phyloP scores from a whole-genome alignment of 306 rosid genomes.

The Sesbania bispinosa region DNA sequence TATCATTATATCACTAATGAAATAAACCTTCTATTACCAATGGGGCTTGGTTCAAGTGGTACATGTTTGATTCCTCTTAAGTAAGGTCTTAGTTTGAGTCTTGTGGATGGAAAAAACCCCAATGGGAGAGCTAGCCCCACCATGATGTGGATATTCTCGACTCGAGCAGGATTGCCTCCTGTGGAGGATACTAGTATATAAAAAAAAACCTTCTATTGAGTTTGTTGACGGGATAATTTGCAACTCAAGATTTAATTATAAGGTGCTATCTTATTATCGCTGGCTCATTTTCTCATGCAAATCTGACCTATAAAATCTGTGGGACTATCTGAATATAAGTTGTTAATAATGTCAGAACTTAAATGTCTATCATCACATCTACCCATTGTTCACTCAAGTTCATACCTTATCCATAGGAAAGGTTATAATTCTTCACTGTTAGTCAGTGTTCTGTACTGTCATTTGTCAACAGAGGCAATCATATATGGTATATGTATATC shows the following conservation, averaged over 20 bases:
- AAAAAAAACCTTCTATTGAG: not conserved
- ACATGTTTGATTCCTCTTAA: too few species aligned
- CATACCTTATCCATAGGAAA: not conserved
- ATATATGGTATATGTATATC: not conserved
- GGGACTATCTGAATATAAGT: not conserved
- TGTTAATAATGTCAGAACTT: constrained; percentile 1
- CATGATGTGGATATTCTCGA: too few species aligned
- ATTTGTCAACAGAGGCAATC: not conserved
- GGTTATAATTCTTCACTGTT: not conserved
- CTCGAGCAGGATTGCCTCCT: too few species aligned
- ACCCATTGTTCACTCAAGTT: not conserved
- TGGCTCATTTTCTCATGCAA: not conserved
- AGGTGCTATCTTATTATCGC: not conserved
- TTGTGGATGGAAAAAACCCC: too few species aligned
- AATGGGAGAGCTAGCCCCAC: too few species aligned
- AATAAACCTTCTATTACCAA: too few species aligned
- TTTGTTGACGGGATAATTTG: not conserved
- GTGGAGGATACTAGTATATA: too few species aligned
- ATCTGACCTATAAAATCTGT: not conserved
- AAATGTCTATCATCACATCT: not conserved
- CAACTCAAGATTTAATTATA: not conserved
- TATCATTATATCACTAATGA: constrained; percentile 11
- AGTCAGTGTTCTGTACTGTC: not conserved
- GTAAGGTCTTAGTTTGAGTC: too few species aligned
- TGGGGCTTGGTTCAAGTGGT: too few species aligned